Base-by-base conservation (phyloP, 441 rosid genomes). In the Jatropha multifida region DNA sequence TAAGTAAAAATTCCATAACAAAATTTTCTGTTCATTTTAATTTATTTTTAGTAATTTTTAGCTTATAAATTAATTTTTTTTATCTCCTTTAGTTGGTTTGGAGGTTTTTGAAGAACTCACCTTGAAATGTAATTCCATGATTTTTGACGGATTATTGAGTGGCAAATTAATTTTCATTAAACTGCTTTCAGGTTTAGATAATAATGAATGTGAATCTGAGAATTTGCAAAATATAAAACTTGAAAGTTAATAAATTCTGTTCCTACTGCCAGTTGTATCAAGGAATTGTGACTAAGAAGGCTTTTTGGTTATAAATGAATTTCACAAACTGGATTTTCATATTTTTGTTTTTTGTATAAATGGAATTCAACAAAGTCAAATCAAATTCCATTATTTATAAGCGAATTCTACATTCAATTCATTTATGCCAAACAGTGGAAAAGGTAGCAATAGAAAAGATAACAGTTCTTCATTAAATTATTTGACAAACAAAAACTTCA, bases 1-100 rank as follows among this genome's bases (percentile, higher is more conserved):
- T 90, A 72, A 81, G 87, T 69, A 60, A 14, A 54, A 54, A 7
- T 27, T 60, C 41, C 42, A n/a, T 5, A 32, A 59, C 3, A 4
- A 17, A 17, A 5, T 42, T 55, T 4, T 7, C 7, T 54, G 58
- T 3, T 17, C 5, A 54, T 54, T 14, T 13, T 54, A 2, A 54
- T 54, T 51, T 51, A 51, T 51, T 11, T 51, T 51, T 51, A 51
- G 15, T 51, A 51, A 14, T 32, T 32, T 32, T 32, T 51, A 10
- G 3, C 17, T 10, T 10, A 51, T 51, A 14, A 2, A 49, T 49
- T 49, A 9, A 32, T 32, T 32, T 32, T 1, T 9, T 49, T 49
- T 49, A 49, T 49, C 4, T 54, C 15, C 2, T 54, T 14, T 54
- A 13, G 2, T 54, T 54, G 20, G 6, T 32, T 11, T 27, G 18